These are phyloP conservation scores for Pinus taeda DNA, from an alignment of 75 land plant species.

Conservation along the genomic window DNA sequence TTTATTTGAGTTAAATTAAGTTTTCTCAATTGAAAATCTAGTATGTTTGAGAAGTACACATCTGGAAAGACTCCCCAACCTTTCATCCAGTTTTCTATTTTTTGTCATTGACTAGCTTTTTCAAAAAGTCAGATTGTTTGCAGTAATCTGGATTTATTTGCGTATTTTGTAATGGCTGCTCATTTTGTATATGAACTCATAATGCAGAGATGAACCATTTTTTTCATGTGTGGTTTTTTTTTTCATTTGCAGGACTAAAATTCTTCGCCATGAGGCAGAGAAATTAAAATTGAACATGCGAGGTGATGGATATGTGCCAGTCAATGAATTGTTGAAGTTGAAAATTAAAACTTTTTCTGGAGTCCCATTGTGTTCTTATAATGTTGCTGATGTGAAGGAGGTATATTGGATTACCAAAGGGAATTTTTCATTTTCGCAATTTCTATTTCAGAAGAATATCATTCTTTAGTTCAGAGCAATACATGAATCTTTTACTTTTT, in stretches of 20 bases:
- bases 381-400: constrained; percentile 72
- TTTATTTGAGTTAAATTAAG: too few species aligned
- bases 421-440: background rate
- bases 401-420: constrained; percentile 21
- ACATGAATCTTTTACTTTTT: background rate
- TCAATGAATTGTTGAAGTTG: constrained; percentile 59
- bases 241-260: constrained; percentile 46
- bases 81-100: too few species aligned
- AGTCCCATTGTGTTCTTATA: constrained; percentile 58
- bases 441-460: background rate
- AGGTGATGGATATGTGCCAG: constrained; percentile 77
- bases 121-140: too few species aligned
- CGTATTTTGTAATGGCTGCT: background rate
- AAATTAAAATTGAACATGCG: constrained; percentile 61
- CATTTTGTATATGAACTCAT: background rate
- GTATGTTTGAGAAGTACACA: too few species aligned
- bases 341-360: constrained; percentile 57
- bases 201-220: background rate
- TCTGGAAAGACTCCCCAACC: too few species aligned
- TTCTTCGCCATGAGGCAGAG: constrained; percentile 76
- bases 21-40: too few species aligned
- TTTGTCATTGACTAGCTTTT: too few species aligned
- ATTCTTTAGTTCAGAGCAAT: background rate
- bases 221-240: background rate
- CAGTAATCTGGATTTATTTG: background rate